Conservation (phyloP, 257 asterid species). For the Lycium ferocissimum region DNA sequence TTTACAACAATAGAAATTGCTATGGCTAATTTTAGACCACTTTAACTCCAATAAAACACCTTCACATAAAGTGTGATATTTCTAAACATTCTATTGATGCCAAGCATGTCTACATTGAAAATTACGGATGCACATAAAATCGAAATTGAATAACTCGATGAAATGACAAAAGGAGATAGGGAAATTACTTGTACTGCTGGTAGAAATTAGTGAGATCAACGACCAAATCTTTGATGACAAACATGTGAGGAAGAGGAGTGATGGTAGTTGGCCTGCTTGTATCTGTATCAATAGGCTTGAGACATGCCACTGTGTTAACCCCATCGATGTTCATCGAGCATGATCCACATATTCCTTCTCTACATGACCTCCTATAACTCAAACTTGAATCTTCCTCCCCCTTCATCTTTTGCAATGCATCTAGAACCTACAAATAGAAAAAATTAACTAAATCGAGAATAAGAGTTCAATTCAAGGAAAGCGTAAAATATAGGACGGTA, state of each 20-base stretch:
- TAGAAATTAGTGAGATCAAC: conserved; percentile 80
- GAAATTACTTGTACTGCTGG: conserved; percentile 73
- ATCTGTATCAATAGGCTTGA: conserved; percentile 64
- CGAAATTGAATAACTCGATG: background rate
- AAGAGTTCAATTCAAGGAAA: no score
- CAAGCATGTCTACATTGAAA: background rate
- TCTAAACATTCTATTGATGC: background rate
- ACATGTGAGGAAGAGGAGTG: conserved; percentile 87
- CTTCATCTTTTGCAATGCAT: conserved; percentile 73
- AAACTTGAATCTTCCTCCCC: conserved; percentile 62
- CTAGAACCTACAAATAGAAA: conserved; percentile 57
- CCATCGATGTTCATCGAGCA: conserved; percentile 86
- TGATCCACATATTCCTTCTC: conserved; percentile 86
- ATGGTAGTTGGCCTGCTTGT: conserved; percentile 52
- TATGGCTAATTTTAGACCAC: no score
- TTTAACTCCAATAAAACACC: no score
- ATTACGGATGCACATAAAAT: background rate
- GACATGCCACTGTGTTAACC: conserved; percentile 77
- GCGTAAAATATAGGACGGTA: no score
- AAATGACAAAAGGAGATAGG: background rate
- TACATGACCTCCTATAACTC: conserved; percentile 71
- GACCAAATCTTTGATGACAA: conserved; percentile 78
- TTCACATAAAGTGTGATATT: background rate
- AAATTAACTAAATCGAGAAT: background rate
- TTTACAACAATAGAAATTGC: no score